phyloP scores from a whole-genome alignment of 495 filamentous ascomycete genomes.

The Evansstolkia leycettana region DNA sequence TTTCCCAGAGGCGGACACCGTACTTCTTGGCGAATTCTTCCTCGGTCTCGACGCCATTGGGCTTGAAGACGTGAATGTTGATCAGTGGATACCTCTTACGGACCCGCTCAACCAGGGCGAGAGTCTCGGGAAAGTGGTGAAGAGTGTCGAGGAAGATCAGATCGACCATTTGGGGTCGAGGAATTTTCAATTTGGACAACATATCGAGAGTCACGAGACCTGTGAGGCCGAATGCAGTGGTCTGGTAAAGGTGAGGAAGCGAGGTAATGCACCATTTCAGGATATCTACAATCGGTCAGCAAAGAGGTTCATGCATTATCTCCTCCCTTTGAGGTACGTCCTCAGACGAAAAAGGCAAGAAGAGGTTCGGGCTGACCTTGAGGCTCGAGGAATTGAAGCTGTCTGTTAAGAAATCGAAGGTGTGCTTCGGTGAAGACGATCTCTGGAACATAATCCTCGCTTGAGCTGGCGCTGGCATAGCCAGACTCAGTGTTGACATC shows the following conservation, averaged over 20 bases:
- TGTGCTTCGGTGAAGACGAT: constrained; percentile 83
- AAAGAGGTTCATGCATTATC: constrained; percentile 12
- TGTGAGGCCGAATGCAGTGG: constrained; percentile 92
- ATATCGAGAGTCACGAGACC: constrained; percentile 92
- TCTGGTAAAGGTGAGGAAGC: constrained; percentile 86
- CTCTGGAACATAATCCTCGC: constrained; percentile 52
- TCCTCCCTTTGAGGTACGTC: background rate
- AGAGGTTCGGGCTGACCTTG: constrained; percentile 37
- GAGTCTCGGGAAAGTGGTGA: constrained; percentile 89
- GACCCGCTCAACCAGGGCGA: constrained; percentile 68
- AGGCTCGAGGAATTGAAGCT: constrained; percentile 71
- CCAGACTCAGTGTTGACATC: constrained; percentile 60
- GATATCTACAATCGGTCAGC: constrained; percentile 46
- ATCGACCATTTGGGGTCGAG: constrained; percentile 58
- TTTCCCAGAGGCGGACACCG: constrained; percentile 77
- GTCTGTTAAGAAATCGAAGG: constrained; percentile 77
- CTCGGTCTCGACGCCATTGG: constrained; percentile 52
- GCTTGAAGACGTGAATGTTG: constrained; percentile 81
- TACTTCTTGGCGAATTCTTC: constrained; percentile 71
- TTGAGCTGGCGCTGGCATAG: constrained; percentile 67
- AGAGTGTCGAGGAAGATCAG: constrained; percentile 96
- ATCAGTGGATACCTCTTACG: constrained; percentile 62
- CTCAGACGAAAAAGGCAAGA: background rate
- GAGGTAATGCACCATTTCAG: constrained; percentile 84
- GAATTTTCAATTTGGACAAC: constrained; percentile 71